A percentile compares a stretch with the other conserved stretches of the same genome.
These are phyloP conservation scores for Aspergillus unguis DNA, from an alignment of 2,329 filamentous ascomycete species.

Conservation along the genomic window DNA sequence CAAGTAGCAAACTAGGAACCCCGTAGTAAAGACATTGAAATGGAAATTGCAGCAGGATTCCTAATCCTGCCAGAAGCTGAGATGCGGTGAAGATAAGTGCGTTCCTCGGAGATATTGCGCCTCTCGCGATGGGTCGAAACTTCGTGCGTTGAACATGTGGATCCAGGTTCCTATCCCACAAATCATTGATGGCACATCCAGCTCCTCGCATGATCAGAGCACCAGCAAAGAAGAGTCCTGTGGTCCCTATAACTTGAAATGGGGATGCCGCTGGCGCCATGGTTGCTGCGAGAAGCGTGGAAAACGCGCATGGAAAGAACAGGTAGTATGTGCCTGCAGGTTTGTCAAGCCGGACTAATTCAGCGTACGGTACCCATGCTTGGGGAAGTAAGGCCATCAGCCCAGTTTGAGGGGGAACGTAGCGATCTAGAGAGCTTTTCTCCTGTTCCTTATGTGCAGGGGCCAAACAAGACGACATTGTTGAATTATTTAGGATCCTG, in stretches of 20 bases:
- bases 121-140: constrained; percentile 51
- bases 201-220: constrained; percentile 51
- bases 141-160: constrained; percentile 51
- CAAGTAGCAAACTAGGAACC: constrained; percentile 43
- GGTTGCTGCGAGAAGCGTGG: constrained; percentile 43
- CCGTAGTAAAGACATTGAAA: constrained; percentile 43
- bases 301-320: constrained; percentile 53
- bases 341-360: constrained; percentile 53
- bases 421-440: constrained; percentile 28
- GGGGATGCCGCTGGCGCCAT: constrained; percentile 33
- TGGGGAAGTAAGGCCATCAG: constrained; percentile 46
- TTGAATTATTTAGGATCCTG: not conserved
- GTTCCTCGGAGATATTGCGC: constrained; percentile 47
- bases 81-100: constrained; percentile 45
- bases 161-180: constrained; percentile 54
- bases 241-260: constrained; percentile 37
- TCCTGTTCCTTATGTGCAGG: not conserved
- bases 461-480: not conserved
- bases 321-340: constrained; percentile 52
- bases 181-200: constrained; percentile 56
- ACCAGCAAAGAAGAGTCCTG: constrained; percentile 41
- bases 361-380: constrained; percentile 54
- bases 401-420: constrained; percentile 46
- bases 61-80: constrained; percentile 42
- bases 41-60: constrained; percentile 44